Conservation (phyloP, 2,329 filamentous ascomycete genomes). For the Allantophomopsis cytisporea region DNA sequence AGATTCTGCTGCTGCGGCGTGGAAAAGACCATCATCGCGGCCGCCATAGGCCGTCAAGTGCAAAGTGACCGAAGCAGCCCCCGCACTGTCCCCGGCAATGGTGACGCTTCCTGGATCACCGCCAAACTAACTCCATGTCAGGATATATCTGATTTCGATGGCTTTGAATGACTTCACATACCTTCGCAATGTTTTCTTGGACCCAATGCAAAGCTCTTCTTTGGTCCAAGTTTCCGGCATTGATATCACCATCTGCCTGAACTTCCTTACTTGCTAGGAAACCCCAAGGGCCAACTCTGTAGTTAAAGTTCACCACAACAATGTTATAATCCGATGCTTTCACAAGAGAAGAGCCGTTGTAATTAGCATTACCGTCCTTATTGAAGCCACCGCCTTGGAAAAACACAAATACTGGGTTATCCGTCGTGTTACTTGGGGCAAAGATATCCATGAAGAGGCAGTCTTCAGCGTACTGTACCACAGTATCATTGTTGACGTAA, state of each 20-base stretch:
- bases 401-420: conserved; percentile 48
- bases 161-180: conserved; percentile 8
- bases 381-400: conserved; percentile 51
- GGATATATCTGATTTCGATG: conserved; percentile 1
- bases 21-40: conserved; percentile 31
- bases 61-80: conserved; percentile 49
- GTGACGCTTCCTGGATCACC: conserved; percentile 56
- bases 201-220: conserved; percentile 58
- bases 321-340: conserved; percentile 43
- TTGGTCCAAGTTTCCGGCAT: conserved; percentile 60
- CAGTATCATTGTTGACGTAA: conserved; percentile 20
- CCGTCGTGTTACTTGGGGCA: conserved; percentile 34
- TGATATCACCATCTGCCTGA: conserved; percentile 34
- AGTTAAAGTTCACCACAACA: conserved; percentile 61
- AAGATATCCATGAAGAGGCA: conserved; percentile 58
- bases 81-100: conserved; percentile 55
- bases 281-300: conserved; percentile 61
- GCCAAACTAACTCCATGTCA: conserved; percentile 37
- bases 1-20: conserved; percentile 34
- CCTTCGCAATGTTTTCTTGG: conserved; percentile 42
- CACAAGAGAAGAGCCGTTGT: conserved; percentile 48
- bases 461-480: conserved; percentile 35
- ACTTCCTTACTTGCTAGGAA: conserved; percentile 52
- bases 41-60: conserved; percentile 45
- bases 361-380: conserved; percentile 29